These are phyloP conservation scores for Erysimum cheiri DNA, from an alignment of 441 rosid genomes.

Conservation along the genomic window DNA sequence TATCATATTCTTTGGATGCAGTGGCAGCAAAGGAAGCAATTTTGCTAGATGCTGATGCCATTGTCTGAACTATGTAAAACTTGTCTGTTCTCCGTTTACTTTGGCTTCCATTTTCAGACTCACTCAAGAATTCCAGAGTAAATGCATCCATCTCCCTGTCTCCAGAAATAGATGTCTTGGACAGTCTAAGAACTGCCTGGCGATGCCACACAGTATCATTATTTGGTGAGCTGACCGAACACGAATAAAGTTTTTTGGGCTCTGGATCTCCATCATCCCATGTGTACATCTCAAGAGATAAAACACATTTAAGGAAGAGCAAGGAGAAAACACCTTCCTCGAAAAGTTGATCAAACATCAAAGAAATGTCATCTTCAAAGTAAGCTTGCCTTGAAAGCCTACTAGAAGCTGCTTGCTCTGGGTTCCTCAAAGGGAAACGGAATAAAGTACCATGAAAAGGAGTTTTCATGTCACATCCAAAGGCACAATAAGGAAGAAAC, in stretches of 20 bases:
- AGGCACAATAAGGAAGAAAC: conserved; percentile 83
- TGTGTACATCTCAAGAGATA: conserved; percentile 79
- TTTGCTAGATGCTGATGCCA: conserved; percentile 85
- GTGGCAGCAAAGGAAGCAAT: conserved; percentile 83
- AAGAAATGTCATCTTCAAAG: conserved; percentile 61
- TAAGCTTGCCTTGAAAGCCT: conserved; percentile 96
- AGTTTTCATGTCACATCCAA: conserved; percentile 89
- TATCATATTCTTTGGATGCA: conserved; percentile 93
- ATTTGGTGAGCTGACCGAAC: conserved; percentile 58
- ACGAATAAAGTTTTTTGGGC: conserved; percentile 76
- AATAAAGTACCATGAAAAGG: conserved; percentile 83
- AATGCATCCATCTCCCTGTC: conserved; percentile 72
- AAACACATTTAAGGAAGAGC: conserved; percentile 84
- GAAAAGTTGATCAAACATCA: conserved; percentile 82
- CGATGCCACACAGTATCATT: conserved; percentile 76
- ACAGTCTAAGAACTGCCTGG: conserved; percentile 79
- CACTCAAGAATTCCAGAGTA: conserved; percentile 75
- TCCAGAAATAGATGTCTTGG: conserved; percentile 56
- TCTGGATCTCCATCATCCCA: conserved; percentile 78
- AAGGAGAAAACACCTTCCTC: conserved; percentile 84
- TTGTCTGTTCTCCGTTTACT: conserved; percentile 65
- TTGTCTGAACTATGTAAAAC: conserved; percentile 82
- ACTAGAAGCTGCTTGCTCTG: conserved; percentile 76
- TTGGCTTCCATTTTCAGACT: conserved; percentile 56
- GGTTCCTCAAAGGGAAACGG: conserved; percentile 91